These are phyloP conservation scores for Penicillium riverlandense DNA, from an alignment of 495 filamentous ascomycete genomes.

Conservation along the genomic window DNA sequence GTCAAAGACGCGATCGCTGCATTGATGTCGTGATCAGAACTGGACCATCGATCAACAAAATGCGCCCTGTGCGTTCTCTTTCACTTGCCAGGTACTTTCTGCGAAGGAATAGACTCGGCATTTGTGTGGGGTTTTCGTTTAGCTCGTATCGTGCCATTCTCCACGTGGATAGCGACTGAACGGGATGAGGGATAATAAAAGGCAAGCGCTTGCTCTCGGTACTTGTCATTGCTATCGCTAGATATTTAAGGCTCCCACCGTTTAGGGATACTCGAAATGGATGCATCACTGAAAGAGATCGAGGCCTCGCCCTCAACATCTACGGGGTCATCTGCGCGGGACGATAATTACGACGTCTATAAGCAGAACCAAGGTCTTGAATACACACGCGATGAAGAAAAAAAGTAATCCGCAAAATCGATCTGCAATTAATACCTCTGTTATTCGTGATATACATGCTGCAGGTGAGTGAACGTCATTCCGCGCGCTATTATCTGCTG, in stretches of 20 bases:
- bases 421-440: constrained; percentile 46
- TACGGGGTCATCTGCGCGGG: constrained; percentile 4
- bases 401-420: constrained; percentile 47
- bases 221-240: background rate
- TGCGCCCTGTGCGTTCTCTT: background rate
- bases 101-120: background rate
- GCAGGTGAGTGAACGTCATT: constrained; percentile 10
- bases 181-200: background rate
- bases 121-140: background rate
- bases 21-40: constrained; percentile 5
- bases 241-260: background rate
- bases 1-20: constrained; percentile 4
- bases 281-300: constrained; percentile 4
- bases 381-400: constrained; percentile 43
- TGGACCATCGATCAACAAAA: background rate
- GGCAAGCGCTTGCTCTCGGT: background rate
- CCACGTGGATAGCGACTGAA: background rate
- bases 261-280: background rate
- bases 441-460: constrained; percentile 49
- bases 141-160: background rate
- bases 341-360: constrained; percentile 21
- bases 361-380: constrained; percentile 12
- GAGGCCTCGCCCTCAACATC: constrained; percentile 7
- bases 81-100: background rate
- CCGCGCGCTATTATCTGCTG: background rate